Percentiles rank a stretch among this genome's conserved stretches.
These are phyloP conservation scores for Eremothecium gossypii DNA, from an alignment of 1,139 yeast species.

Conservation along the genomic window DNA sequence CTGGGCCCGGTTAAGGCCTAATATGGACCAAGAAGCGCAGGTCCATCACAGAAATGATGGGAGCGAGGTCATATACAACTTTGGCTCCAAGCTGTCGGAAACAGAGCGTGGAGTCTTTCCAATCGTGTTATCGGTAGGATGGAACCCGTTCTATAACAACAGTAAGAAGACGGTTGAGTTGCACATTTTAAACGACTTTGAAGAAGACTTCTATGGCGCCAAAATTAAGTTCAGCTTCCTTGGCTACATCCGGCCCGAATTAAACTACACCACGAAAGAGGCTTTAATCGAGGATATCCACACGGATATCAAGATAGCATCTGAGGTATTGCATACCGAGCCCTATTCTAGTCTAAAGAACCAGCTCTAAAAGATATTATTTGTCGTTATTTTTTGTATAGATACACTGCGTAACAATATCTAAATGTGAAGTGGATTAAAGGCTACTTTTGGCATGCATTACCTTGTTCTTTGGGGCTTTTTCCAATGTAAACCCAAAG, in stretches of 20 bases:
- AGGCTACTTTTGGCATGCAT: too few species aligned
- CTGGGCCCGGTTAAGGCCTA: conserved; percentile 40
- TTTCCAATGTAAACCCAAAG: too few species aligned
- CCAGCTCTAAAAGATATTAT: too few species aligned
- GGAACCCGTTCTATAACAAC: conserved; percentile 88
- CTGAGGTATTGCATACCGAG: conserved; percentile 36
- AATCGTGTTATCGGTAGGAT: conserved; percentile 92
- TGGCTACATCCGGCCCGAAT: conserved; percentile 88
- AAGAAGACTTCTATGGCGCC: conserved; percentile 73
- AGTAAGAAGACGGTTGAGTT: conserved; percentile 62
- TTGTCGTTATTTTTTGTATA: too few species aligned
- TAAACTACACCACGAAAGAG: conserved; percentile 76
- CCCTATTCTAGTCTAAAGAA: conserved; percentile 8
- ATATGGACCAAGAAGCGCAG: conserved; percentile 13
- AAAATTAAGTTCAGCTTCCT: conserved; percentile 54
- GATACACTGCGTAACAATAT: too few species aligned
- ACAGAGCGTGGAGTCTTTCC: conserved; percentile 48
- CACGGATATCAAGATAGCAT: conserved; percentile 64
- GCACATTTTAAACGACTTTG: conserved; percentile 72
- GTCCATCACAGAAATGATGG: conserved; percentile 28
- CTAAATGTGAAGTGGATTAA: too few species aligned
- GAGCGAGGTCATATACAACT: conserved; percentile 45
- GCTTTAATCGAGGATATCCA: conserved; percentile 81
- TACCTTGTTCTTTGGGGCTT: too few species aligned
- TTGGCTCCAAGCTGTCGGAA: conserved; percentile 43